Conservation (phyloP, 2,329 filamentous ascomycete genomes). For the Ascochyta rabiei region DNA sequence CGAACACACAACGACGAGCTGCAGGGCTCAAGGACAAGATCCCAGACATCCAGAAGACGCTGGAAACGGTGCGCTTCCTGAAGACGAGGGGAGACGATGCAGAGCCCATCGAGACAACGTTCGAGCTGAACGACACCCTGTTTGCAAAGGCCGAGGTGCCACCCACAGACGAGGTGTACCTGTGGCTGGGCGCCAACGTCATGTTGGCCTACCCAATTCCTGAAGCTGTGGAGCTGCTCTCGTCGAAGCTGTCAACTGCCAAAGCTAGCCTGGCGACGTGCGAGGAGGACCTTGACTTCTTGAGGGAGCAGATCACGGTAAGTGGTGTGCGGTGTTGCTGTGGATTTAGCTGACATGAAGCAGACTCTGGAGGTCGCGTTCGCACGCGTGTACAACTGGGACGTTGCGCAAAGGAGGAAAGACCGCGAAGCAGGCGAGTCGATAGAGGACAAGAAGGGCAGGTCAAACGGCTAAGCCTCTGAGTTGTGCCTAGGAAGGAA, state of each 20-base stretch:
- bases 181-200: constrained; percentile 98
- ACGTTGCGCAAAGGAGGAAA: constrained; percentile 93
- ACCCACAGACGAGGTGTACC: constrained; percentile 86
- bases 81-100: constrained; percentile 72
- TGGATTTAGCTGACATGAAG: constrained; percentile 20
- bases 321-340: too few species aligned
- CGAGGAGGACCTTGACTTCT: constrained; percentile 94
- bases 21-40: constrained; percentile 90
- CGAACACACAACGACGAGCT: constrained; percentile 84
- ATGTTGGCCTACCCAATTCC: constrained; percentile 94
- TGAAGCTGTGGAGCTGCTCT: constrained; percentile 81
- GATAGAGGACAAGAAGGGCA: constrained; percentile 49
- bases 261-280: constrained; percentile 83
- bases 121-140: constrained; percentile 95
- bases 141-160: constrained; percentile 86
- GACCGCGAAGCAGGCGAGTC: constrained; percentile 69
- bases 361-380: constrained; percentile 96
- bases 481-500: not conserved
- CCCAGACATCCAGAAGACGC: constrained; percentile 93
- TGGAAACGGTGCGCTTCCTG: constrained; percentile 88
- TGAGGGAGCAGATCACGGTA: constrained; percentile 95
- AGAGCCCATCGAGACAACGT: constrained; percentile 86
- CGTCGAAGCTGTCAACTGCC: constrained; percentile 78
- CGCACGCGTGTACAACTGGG: constrained; percentile 99
- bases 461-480: constrained; percentile 30